A percentile compares a stretch with the other conserved stretches of the same genome.
These are phyloP conservation scores for Coniella vitis DNA, from an alignment of 2,329 filamentous ascomycete genomes.

Conservation along the genomic window DNA sequence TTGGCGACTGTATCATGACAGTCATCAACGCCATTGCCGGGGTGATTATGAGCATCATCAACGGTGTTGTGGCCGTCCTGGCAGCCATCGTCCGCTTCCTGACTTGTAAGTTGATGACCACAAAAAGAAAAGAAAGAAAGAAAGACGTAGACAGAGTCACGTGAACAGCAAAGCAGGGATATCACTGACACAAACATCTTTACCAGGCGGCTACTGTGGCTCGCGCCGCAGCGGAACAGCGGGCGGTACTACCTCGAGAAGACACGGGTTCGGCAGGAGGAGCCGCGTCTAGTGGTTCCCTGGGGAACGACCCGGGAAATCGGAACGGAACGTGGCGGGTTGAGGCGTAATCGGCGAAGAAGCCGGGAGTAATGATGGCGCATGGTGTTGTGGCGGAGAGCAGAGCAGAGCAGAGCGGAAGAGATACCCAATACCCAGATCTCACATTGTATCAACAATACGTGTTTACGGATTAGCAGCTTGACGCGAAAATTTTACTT, in stretches of 20 bases:
- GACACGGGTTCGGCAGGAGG: background rate
- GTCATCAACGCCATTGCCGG: slow-evolving; percentile 59
- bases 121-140: too few relatives aligned
- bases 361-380: too few relatives aligned
- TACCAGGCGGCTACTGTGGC: slow-evolving; percentile 1
- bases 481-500: too few relatives aligned
- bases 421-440: too few relatives aligned
- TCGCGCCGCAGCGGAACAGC: background rate
- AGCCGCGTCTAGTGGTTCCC: background rate
- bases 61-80: slow-evolving; percentile 58
- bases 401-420: too few relatives aligned
- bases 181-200: too few relatives aligned
- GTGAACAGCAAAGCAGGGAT: background rate
- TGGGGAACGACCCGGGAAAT: too few relatives aligned
- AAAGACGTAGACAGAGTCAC: background rate
- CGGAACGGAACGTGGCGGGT: too few relatives aligned
- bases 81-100: slow-evolving; percentile 62
- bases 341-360: too few relatives aligned
- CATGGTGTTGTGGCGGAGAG: too few relatives aligned
- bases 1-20: slow-evolving; percentile 22
- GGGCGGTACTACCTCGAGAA: background rate
- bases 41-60: slow-evolving; percentile 60
- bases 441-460: too few relatives aligned
- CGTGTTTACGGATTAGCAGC: too few relatives aligned
- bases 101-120: slow-evolving; percentile 36